A percentile compares a stretch with the other conserved stretches of the same genome.
phyloP scores from a whole-genome alignment of 148 eudicot genomes.

The Drosera capensis region DNA sequence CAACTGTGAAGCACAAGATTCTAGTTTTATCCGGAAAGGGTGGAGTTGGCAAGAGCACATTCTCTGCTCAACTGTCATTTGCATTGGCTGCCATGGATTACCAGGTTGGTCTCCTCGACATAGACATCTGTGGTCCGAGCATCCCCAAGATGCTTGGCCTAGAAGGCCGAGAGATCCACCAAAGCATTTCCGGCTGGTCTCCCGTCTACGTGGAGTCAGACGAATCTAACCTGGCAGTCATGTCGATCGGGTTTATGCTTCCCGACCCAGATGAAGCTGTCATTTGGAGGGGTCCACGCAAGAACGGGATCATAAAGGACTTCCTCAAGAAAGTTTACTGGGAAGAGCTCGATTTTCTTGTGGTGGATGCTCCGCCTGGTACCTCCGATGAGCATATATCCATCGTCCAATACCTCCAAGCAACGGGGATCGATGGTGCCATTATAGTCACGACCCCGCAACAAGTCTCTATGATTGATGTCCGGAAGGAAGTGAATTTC shows the following conservation, averaged over 20 bases:
- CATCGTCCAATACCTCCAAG: constrained; percentile 64
- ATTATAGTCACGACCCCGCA: constrained; percentile 90
- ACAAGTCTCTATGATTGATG: constrained; percentile 81
- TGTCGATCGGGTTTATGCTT: constrained; percentile 96
- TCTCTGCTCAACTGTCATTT: constrained; percentile 82
- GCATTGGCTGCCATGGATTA: constrained; percentile 71
- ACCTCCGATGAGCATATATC: constrained; percentile 89
- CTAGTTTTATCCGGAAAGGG: constrained; percentile 84
- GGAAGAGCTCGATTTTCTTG: constrained; percentile 82
- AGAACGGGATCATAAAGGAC: constrained; percentile 74
- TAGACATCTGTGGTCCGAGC: constrained; percentile 91
- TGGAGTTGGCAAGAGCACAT: constrained; percentile 93
- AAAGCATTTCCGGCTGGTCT: constrained; percentile 93
- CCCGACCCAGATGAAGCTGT: constrained; percentile 82
- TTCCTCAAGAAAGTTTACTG: constrained; percentile 75
- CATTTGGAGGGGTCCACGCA: constrained; percentile 94
- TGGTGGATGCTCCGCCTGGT: constrained; percentile 96
- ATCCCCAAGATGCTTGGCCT: constrained; percentile 92
- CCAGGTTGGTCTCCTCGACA: constrained; percentile 78
- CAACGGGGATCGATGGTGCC: constrained; percentile 75
- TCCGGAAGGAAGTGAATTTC: constrained; percentile 72
- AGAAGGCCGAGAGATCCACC: constrained; percentile 94
- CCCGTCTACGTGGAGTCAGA: constrained; percentile 87
- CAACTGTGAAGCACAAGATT: constrained; percentile 86
- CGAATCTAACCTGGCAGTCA: constrained; percentile 91